Evolutionary conservation across 495 filamentous ascomycete species (phyloP), one percentile per base, ranked within the genome.

Genomic region (Aspergillus bridgeri): DNA sequence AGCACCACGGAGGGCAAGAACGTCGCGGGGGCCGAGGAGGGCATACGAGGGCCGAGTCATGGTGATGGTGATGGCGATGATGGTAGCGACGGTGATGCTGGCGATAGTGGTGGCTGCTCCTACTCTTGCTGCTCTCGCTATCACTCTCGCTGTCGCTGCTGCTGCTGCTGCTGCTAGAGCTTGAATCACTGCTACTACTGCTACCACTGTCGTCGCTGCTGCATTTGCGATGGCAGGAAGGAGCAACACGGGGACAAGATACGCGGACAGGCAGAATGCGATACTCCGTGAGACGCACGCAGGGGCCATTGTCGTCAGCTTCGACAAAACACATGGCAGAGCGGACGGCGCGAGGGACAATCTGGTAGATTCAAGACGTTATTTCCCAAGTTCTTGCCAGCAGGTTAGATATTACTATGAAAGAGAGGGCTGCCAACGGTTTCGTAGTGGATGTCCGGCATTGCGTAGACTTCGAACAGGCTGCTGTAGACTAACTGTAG

Each of bases 321-420:
- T 61, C 56, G 49, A 57, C 19, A 55, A 66, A 61, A 51, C 64
- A 66, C 64, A 66, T 66, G 5, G 20, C 53, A 23, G 5, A 33
- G 49, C 22, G 49, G n/a, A 19, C 9, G 48, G 33, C 33, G 33
- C 33, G 45, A 18, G 22, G 45, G 15, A 20, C 45, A 23, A 23
- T 20, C 22, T 47, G 45, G 45, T 47, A 18, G 17, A 38, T 8
- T 4, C 33, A 38, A 15, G 9, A 38, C 9, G 33, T 38, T 38
- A 38, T 38, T 38, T 1, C 5, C n/a, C 33, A 38, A 15, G 9
- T 38, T 15, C 33, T 15, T 15, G 11, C 33, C 3, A 11, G 8
- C 29, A 4, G 33, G 17, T 15, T 38, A 38, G 3, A 4, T 3
- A 3, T 4, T 27, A 27, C 25, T 27, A 27, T 38, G 9, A 13